Base-by-base conservation (phyloP, 768 basidiomycete species). In the Chalciporus chontae region DNA sequence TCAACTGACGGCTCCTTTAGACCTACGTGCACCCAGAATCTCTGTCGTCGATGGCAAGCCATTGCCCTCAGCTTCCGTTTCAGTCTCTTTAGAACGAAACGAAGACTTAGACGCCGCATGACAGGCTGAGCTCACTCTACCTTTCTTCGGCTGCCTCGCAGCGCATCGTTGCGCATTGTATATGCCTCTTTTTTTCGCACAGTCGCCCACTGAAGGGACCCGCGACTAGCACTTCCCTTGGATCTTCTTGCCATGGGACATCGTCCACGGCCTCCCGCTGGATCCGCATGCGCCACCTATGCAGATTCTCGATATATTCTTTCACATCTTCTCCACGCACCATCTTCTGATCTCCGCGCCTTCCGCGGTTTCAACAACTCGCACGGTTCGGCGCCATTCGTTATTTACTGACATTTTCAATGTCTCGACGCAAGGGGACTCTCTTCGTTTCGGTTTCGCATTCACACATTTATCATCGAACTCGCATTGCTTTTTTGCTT, bases 41-140 rank as follows among this genome's bases (percentile, higher is more conserved):
- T 85, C 38, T 70, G 72, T 48, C 70, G 78, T 8, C 78, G 83
- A 50, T 85, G 84, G 83, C 80, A 83, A 57, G 80, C 82, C 8
- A 53, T 84, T 24, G 63, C 73, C 0, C 73, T 85, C 18, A 67
- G 80, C 50, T 55, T 84, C 26, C 73, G 80, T 38, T 84, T 85
- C 57, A 68, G 73, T 49, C 66, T 85, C 38, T 85, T 84, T 64
- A 69, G 82, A 45, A 75, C 72, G 17, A 73, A 75, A 52, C 72
- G 73, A 40, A 54, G 67, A 51, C 58, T 71, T 18, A 54, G 54
- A 43, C 65, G 68, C 39, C 55, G 59, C 27, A 31, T 67, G 57
- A 62, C 65, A 6, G 57, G 65, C 29, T 66, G 52, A 68, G 43
- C 46, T 21, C 18, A 0, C 18, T 14, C 19, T 32, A 8, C 49